Evolutionary conservation across 2,329 filamentous ascomycete genomes (phyloP).

Genomic region (Fusarium multiceps): DNA sequence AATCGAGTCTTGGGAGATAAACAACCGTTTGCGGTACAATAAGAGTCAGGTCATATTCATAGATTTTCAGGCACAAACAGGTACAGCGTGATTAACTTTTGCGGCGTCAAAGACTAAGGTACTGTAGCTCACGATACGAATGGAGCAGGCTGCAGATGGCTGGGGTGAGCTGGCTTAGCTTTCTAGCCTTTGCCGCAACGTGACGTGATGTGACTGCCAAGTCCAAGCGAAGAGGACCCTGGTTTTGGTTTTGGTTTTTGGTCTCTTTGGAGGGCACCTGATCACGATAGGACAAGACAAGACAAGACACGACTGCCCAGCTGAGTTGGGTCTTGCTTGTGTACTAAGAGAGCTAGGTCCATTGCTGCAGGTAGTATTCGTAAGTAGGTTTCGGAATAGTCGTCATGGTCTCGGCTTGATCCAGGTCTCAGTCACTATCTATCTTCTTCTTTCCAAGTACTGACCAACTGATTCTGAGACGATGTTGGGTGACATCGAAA

Average conservation of each 20-base stretch:
- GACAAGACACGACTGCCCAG: constrained; percentile 18
- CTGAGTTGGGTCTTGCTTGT: constrained; percentile 12
- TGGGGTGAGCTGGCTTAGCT: background rate
- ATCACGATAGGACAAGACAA: constrained; percentile 22
- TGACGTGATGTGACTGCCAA: constrained; percentile 33
- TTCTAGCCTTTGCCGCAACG: constrained; percentile 8
- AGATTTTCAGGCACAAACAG: background rate
- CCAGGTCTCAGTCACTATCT: background rate
- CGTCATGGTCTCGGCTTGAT: constrained; percentile 3
- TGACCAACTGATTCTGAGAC: constrained; percentile 31
- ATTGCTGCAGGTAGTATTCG: background rate
- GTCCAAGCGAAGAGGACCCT: constrained; percentile 17
- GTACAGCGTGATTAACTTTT: constrained; percentile 16
- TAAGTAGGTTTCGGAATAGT: background rate
- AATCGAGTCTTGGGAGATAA: background rate
- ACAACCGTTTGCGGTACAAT: constrained; percentile 1
- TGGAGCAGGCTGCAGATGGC: constrained; percentile 7
- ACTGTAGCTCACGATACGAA: constrained; percentile 7
- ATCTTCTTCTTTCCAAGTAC: background rate
- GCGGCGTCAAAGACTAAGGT: constrained; percentile 6
- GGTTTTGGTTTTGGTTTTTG: constrained; percentile 9
- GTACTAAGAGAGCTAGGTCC: background rate
- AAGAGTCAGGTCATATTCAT: background rate
- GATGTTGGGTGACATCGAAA: constrained; percentile 11
- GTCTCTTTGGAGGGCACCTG: constrained; percentile 28